These are phyloP conservation scores for Cyberlindnera galapagoensis DNA, from an alignment of 805 yeast species.

Conservation along the genomic window DNA sequence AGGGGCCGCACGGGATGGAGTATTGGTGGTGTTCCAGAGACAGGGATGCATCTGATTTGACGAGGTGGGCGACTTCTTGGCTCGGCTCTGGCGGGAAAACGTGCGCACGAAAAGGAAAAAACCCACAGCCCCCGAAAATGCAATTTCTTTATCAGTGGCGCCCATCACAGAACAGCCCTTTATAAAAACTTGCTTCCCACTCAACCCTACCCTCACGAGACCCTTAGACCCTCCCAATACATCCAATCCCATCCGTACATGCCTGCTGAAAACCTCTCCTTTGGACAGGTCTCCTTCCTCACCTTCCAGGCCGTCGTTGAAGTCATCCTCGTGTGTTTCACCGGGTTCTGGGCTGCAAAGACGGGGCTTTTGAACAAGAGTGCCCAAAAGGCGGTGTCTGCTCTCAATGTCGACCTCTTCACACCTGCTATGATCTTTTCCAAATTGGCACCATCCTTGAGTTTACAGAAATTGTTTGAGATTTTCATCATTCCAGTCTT, in stretches of 20 bases:
- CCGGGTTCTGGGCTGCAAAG: constrained; percentile 82
- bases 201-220: too few species aligned
- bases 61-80: too few species aligned
- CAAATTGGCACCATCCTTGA: constrained; percentile 62
- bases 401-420: constrained; percentile 82
- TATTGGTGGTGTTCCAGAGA: too few species aligned
- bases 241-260: neutral
- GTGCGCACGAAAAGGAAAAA: too few species aligned
- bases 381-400: constrained; percentile 73
- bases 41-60: too few species aligned
- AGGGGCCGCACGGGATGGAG: too few species aligned
- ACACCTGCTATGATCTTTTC: constrained; percentile 93
- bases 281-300: constrained; percentile 39
- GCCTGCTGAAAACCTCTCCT: constrained; percentile 7
- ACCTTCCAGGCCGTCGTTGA: constrained; percentile 90
- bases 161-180: too few species aligned
- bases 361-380: constrained; percentile 59
- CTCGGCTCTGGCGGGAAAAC: too few species aligned
- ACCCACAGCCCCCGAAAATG: too few species aligned
- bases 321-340: constrained; percentile 77
- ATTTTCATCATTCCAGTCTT: constrained; percentile 79
- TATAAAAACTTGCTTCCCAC: too few species aligned
- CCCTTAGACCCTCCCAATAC: too few species aligned
- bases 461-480: constrained; percentile 72
- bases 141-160: too few species aligned